Evolutionary conservation across 1,284 basidiomycete genomes (phyloP).

Genomic region (Amylostereum areolatum): DNA sequence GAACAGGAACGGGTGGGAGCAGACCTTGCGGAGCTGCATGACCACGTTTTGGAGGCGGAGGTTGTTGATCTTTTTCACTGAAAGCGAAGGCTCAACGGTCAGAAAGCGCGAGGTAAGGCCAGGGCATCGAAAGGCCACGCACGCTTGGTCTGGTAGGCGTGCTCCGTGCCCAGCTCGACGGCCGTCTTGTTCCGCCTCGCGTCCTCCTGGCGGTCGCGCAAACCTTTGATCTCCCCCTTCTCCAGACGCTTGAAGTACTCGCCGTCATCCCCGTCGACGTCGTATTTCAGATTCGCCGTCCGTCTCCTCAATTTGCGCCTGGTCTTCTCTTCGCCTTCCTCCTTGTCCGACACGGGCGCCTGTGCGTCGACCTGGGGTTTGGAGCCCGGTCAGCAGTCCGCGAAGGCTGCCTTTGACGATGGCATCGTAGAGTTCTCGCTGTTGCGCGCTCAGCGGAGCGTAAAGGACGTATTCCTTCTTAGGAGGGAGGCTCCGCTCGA

Average conservation of each 20-base stretch:
- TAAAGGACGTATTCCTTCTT: conserved; percentile 97
- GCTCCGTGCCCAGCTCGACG: conserved; percentile 43
- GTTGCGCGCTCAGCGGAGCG: conserved; percentile 78
- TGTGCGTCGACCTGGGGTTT: conserved; percentile 16
- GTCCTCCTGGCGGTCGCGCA: conserved; percentile 16
- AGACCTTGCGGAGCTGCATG: conserved; percentile 94
- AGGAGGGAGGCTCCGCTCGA: conserved; percentile 77
- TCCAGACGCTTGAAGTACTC: conserved; percentile 66
- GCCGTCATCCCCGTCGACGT: conserved; percentile 54
- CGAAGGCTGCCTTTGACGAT: conserved; percentile 67
- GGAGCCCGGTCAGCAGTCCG: conserved; percentile 39
- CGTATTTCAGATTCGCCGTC: conserved; percentile 19
- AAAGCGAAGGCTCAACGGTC: conserved; percentile 3
- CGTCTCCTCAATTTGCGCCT: conserved; percentile 9
- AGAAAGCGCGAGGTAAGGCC: neutral
- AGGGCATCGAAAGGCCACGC: conserved; percentile 20
- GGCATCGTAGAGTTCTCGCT: conserved; percentile 82
- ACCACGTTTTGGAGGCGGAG: conserved; percentile 90
- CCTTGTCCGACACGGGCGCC: conserved; percentile 13
- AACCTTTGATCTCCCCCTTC: conserved; percentile 27
- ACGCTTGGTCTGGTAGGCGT: conserved; percentile 58
- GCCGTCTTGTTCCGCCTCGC: conserved; percentile 32
- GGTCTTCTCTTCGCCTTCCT: conserved; percentile 16
- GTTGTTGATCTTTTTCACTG: conserved; percentile 83
- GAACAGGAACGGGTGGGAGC: conserved; percentile 91